Base-by-base conservation (phyloP, 1,284 basidiomycete species). In the Leccinum pallidistipes region DNA sequence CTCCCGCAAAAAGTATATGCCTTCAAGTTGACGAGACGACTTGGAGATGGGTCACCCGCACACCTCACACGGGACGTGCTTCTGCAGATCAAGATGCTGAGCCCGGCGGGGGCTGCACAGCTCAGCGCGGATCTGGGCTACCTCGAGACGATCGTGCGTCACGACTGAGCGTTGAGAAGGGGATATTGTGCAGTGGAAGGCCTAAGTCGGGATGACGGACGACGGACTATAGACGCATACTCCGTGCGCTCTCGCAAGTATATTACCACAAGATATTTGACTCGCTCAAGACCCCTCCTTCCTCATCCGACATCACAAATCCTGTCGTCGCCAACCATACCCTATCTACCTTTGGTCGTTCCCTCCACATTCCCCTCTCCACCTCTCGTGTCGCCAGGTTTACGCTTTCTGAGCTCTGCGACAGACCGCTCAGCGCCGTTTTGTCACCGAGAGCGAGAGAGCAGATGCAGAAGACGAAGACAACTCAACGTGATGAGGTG, bases 181-280 rank as follows among this genome's bases (percentile, higher is more conserved):
- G 84, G 2, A 86, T 36, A 76, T 95, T 40, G 88, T 90, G 64
- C 79, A 79, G 67, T 95, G 92, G 93, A 87, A 83, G 71, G 83
- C 84, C 59, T 86, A 79, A 59, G 79, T 83, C 16, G 85, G 83
- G 53, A 72, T 90, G 74, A 82, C 83, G 40, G 84, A 88, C 53
- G 84, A 74, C 71, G 94, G 95, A 98, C 74, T 98, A 98, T 76
- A 90, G 95, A 57, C 91, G 94, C 62, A 85, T 97, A 67, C 94
- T 95, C 12, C 87, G 94, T 56, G 91, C 91, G 0, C 82, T 97
- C 12, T 94, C 94, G 3, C 90, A 95, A 72, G 95, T 97, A 52
- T 99, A 98, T 79, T 97, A 90, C 68, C 79, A 90, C 65, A 95
- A 97, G 77, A 81, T 95, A 16, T 98, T 96, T 76, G 74, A 83